Percentiles rank a stretch among this genome's conserved stretches.
Conservation (phyloP, 192 early-diverging fungal genomes). For the Backusella sp. region DNA sequence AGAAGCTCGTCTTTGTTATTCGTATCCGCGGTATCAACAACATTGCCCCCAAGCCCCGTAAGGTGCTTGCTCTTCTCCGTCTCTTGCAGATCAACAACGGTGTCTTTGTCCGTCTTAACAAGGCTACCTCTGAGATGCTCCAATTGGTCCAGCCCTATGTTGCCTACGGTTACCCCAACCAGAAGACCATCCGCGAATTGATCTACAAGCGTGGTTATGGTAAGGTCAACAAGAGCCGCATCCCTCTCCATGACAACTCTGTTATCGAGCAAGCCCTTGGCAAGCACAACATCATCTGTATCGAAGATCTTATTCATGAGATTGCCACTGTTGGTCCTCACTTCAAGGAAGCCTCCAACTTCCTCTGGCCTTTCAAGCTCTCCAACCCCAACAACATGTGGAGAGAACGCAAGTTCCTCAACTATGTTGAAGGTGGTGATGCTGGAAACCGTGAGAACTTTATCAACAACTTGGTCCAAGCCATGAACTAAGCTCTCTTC, state of each 20-base stretch:
- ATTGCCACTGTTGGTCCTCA: conserved; percentile 97
- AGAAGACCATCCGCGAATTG: conserved; percentile 97
- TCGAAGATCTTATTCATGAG: conserved; percentile 99
- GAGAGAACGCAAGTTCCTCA: conserved; percentile 86
- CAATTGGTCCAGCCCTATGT: conserved; percentile 96
- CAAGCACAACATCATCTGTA: conserved; percentile 93
- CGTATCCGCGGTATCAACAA: conserved; percentile 99
- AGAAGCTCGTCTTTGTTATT: conserved; percentile 97
- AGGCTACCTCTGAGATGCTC: conserved; percentile 97
- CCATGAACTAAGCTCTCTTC: conserved; percentile 79
- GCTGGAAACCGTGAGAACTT: conserved; percentile 93
- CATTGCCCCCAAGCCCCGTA: conserved; percentile 98
- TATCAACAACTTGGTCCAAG: conserved; percentile 94
- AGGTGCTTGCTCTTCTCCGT: conserved; percentile 98
- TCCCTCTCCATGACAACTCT: conserved; percentile 95
- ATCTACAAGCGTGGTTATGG: conserved; percentile 58
- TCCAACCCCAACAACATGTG: conserved; percentile 98
- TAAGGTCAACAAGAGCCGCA: conserved; percentile 16
- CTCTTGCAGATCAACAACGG: conserved; percentile 99
- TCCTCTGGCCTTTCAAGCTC: conserved; percentile 99
- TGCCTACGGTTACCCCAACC: conserved; percentile 93
- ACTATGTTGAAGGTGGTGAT: conserved; percentile 99
- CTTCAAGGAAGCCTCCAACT: conserved; percentile 93
- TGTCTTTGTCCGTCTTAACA: conserved; percentile 93
- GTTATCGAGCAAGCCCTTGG: conserved; percentile 93